Evolutionary conservation across 306 rosid genomes (phyloP).

Genomic region (Ormosia semicastrata): DNA sequence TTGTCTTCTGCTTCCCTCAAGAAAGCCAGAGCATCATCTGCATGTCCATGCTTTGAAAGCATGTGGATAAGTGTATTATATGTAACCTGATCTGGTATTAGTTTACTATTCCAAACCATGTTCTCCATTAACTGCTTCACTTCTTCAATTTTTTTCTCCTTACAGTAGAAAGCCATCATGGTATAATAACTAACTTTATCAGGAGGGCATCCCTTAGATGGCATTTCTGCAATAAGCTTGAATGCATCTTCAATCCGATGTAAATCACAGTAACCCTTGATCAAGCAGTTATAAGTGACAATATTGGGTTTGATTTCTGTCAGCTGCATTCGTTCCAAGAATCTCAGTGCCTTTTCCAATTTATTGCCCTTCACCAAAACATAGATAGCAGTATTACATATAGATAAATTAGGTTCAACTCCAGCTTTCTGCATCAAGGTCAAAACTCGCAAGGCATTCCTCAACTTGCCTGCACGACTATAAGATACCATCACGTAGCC

Average conservation of each 20-base stretch:
- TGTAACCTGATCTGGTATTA: constrained; percentile 79
- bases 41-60: constrained; percentile 74
- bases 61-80: constrained; percentile 68
- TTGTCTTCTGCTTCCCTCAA: constrained; percentile 75
- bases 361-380: constrained; percentile 66
- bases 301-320: constrained; percentile 64
- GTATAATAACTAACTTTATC: constrained; percentile 89
- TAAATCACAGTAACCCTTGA: constrained; percentile 77
- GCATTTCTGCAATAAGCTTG: constrained; percentile 69
- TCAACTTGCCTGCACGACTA: constrained; percentile 74
- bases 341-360: constrained; percentile 67
- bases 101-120: constrained; percentile 52
- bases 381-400: constrained; percentile 76
- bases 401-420: constrained; percentile 63
- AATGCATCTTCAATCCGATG: constrained; percentile 56
- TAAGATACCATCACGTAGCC: constrained; percentile 77
- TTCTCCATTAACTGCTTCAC: constrained; percentile 57
- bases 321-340: constrained; percentile 60
- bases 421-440: constrained; percentile 94
- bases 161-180: constrained; percentile 75
- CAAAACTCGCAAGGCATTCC: constrained; percentile 64
- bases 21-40: constrained; percentile 66
- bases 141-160: constrained; percentile 57
- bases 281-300: constrained; percentile 74
- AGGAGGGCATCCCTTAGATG: constrained; percentile 57